phyloP scores from a whole-genome alignment of 2,329 filamentous ascomycete genomes.

The Sporothrix mexicana region DNA sequence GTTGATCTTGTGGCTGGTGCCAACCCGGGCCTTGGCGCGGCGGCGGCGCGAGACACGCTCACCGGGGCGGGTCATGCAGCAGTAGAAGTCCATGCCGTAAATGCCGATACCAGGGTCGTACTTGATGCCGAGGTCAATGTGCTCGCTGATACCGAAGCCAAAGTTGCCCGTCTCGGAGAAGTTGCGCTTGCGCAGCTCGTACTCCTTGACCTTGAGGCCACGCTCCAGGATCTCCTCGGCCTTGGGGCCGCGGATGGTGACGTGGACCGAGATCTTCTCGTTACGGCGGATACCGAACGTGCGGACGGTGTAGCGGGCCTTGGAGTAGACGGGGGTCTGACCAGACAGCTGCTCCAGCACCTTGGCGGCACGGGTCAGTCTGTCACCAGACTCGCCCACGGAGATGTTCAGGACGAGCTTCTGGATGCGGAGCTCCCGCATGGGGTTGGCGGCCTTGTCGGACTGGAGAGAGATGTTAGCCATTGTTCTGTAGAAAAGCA shows the following conservation, averaged over 20 bases:
- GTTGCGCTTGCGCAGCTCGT: slow-evolving; percentile 99
- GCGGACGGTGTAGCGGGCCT: slow-evolving; percentile 99
- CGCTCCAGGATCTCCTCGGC: slow-evolving; percentile 99
- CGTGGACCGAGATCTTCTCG: slow-evolving; percentile 99
- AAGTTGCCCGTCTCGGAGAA: slow-evolving; percentile 99
- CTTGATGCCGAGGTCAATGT: slow-evolving; percentile 99
- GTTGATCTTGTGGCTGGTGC: slow-evolving; percentile 90
- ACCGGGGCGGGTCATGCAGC: slow-evolving; percentile 99
- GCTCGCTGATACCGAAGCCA: slow-evolving; percentile 99
- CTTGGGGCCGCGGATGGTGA: slow-evolving; percentile 95
- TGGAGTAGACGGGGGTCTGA: slow-evolving; percentile 99
- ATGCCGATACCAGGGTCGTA: slow-evolving; percentile 98
- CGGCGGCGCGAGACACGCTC: slow-evolving; percentile 96
- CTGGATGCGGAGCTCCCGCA: slow-evolving; percentile 99
- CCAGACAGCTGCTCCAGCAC: slow-evolving; percentile 99
- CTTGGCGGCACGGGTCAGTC: slow-evolving; percentile 99
- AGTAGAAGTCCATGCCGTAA: slow-evolving; percentile 99
- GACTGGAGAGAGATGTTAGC: slow-evolving; percentile 57
- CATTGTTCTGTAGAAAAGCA: neutral
- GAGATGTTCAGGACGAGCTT: slow-evolving; percentile 99
- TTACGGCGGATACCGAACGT: slow-evolving; percentile 99
- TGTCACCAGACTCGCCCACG: slow-evolving; percentile 99
- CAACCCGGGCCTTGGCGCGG: slow-evolving; percentile 85
- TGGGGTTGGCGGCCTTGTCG: slow-evolving; percentile 95
- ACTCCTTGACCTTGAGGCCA: slow-evolving; percentile 99